A percentile compares a stretch with the other conserved stretches of the same genome.
Evolutionary conservation across 179 eudicot genomes (phyloP).

Genomic region (Amaranthus tricolor): DNA sequence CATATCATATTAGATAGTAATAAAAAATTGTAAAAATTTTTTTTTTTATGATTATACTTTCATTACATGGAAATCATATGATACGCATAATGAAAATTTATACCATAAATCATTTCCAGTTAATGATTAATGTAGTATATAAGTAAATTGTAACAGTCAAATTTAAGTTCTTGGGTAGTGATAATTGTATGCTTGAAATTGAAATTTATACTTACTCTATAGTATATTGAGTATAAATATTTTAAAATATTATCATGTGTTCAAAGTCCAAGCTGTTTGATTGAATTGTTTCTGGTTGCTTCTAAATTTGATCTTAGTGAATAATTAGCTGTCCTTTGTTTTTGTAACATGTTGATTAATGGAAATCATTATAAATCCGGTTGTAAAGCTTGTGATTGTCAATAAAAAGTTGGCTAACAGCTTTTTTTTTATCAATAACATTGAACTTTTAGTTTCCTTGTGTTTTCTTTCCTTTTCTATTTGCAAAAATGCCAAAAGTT

Average conservation of each 20-base stretch:
- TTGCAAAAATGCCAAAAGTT: too few species aligned
- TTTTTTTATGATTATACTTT: too few species aligned
- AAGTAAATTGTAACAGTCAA: background rate
- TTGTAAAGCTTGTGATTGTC: slow-evolving; percentile 4
- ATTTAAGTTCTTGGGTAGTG: background rate
- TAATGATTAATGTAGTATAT: background rate
- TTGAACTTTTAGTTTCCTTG: background rate
- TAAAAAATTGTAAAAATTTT: too few species aligned
- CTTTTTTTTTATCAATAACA: background rate
- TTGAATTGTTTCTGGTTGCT: background rate
- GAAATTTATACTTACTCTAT: background rate
- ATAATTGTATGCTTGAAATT: background rate
- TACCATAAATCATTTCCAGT: too few species aligned
- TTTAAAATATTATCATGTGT: too few species aligned
- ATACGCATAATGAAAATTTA: too few species aligned
- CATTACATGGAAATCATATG: too few species aligned
- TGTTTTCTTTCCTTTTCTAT: background rate
- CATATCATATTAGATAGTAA: too few species aligned
- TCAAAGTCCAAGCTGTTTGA: background rate
- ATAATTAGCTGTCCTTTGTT: background rate
- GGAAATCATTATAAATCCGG: background rate
- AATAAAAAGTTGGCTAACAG: slow-evolving; percentile 3
- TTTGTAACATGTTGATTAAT: background rate
- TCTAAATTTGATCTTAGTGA: background rate
- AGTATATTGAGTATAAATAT: background rate